Percentiles rank a stretch among this genome's conserved stretches.
Conservation (phyloP, 768 basidiomycete species). For the Psilocybe azurescens region DNA sequence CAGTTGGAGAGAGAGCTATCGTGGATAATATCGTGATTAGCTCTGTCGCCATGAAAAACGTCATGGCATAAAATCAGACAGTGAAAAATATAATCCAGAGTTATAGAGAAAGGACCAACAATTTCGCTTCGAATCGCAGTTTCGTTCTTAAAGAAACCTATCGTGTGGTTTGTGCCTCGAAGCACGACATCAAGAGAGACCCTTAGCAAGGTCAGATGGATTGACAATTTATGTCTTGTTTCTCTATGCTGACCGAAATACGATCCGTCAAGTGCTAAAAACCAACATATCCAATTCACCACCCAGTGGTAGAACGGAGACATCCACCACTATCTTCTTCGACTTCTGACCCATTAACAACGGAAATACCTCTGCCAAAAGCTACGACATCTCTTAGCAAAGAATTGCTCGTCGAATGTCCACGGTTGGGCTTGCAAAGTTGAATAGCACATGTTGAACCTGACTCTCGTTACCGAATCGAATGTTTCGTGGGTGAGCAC, state of each 20-base stretch:
- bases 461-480: conserved; percentile 2
- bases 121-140: too few species aligned
- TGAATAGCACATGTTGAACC: conserved; percentile 12
- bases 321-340: conserved; percentile 3
- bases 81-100: too few species aligned
- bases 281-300: not conserved
- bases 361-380: conserved; percentile 14
- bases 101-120: too few species aligned
- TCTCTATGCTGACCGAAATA: not conserved
- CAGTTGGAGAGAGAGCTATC: conserved; percentile 38
- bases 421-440: conserved; percentile 19
- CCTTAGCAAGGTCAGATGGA: not conserved
- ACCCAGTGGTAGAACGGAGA: conserved; percentile 1
- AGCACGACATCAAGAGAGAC: too few species aligned
- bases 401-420: conserved; percentile 19
- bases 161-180: not conserved
- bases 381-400: conserved; percentile 8
- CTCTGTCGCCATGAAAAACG: conserved; percentile 82
- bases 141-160: too few species aligned
- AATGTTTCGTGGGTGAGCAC: conserved; percentile 6
- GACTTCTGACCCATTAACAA: conserved; percentile 8
- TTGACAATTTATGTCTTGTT: not conserved
- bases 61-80: conserved; percentile 38
- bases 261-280: not conserved
- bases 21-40: conserved; percentile 78